Evolutionary conservation across 164 flowering plant species (phyloP).

Genomic region (Dillenia turbinata): DNA sequence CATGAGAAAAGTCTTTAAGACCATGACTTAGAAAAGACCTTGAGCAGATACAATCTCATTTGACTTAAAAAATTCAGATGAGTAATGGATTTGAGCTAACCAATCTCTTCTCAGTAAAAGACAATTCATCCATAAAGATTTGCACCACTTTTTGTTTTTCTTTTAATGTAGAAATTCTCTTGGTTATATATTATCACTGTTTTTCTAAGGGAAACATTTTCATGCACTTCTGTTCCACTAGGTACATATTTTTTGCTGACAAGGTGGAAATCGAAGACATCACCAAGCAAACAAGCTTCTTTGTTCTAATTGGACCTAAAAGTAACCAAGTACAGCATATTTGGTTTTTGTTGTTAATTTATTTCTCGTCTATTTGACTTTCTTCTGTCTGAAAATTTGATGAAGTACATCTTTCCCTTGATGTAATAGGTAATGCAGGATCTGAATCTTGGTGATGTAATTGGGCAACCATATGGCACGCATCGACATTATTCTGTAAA

Average conservation of each 20-base stretch:
- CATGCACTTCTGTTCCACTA: constrained; percentile 6
- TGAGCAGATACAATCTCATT: too few relatives aligned
- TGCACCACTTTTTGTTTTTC: neutral
- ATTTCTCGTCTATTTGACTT: neutral
- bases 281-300: constrained; percentile 61
- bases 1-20: too few relatives aligned
- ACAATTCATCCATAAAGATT: neutral
- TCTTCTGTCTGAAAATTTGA: constrained; percentile 2
- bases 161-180: too few relatives aligned
- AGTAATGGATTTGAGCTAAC: too few relatives aligned
- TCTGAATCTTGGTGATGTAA: constrained; percentile 62
- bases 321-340: constrained; percentile 58
- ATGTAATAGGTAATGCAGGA: constrained; percentile 51
- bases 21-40: too few relatives aligned
- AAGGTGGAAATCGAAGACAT: constrained; percentile 82
- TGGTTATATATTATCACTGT: too few relatives aligned
- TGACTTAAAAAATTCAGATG: too few relatives aligned
- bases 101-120: too few relatives aligned
- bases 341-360: neutral
- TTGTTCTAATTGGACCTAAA: constrained; percentile 69
- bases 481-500: constrained; percentile 76
- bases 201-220: too few relatives aligned
- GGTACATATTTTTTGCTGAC: constrained; percentile 87
- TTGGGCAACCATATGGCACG: constrained; percentile 80
- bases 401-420: constrained; percentile 8